These are phyloP conservation scores for Colletotrichum chlorophyti DNA, from an alignment of 2,329 filamentous ascomycete species.

Conservation along the genomic window DNA sequence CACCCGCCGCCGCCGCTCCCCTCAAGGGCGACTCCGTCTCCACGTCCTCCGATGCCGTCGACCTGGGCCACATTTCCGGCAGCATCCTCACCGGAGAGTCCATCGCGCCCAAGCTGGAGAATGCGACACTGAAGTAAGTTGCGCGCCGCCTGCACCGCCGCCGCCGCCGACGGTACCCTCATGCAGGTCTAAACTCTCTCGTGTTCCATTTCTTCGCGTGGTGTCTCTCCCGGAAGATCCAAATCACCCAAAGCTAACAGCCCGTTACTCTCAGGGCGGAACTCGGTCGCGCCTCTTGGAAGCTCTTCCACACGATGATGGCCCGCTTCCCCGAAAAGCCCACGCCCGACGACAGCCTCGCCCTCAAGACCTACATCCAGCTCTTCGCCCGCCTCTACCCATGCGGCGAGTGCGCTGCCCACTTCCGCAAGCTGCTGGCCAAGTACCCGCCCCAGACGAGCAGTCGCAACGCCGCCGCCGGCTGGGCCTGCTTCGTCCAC, in stretches of 20 bases:
- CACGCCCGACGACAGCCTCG: conserved; percentile 65
- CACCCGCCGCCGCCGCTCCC: conserved; percentile 19
- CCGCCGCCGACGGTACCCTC: too few relatives aligned
- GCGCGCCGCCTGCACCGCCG: neutral
- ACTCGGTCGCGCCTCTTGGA: conserved; percentile 73
- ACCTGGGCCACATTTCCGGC: conserved; percentile 51
- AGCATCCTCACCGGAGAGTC: conserved; percentile 69
- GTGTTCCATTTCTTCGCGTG: too few relatives aligned
- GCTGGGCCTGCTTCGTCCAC: conserved; percentile 73
- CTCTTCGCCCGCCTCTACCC: conserved; percentile 74
- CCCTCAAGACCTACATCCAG: conserved; percentile 69
- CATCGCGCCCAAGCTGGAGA: conserved; percentile 83
- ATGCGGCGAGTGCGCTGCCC: conserved; percentile 72
- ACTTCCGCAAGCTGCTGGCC: conserved; percentile 68
- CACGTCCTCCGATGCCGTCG: conserved; percentile 34
- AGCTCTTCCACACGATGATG: conserved; percentile 75
- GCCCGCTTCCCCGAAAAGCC: conserved; percentile 72
- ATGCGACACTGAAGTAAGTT: conserved; percentile 77
- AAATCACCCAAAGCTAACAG: too few relatives aligned
- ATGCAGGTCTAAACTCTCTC: too few relatives aligned
- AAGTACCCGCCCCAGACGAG: conserved; percentile 71
- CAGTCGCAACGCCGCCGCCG: conserved; percentile 67
- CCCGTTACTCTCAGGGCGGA: too few relatives aligned
- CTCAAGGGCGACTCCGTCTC: conserved; percentile 30
- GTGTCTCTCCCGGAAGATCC: neutral